A percentile compares a stretch with the other conserved stretches of the same genome.
Conservation (phyloP, 2,329 filamentous ascomycete species). For the Shiraia sp. region DNA sequence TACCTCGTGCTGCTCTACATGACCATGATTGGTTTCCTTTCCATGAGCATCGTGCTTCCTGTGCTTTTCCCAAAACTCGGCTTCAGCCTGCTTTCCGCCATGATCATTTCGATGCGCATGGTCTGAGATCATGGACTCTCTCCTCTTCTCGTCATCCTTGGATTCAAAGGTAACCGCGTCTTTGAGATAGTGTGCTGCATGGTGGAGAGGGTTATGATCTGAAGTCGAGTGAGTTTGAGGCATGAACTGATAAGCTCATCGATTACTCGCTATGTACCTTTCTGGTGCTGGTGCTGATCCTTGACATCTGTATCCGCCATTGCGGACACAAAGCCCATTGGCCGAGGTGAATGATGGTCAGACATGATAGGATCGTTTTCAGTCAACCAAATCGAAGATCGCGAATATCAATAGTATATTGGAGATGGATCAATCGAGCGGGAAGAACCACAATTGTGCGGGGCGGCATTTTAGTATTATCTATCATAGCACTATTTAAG, state of each 20-base stretch:
- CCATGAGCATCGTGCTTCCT: neutral
- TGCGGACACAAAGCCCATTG: conserved; percentile 3
- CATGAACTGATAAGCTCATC: neutral
- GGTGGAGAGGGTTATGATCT: conserved; percentile 1
- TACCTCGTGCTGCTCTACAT: no score
- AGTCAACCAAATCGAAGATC: no score
- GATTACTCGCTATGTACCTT: neutral
- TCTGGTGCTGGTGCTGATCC: conserved; percentile 1
- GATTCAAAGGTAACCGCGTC: conserved; percentile 3
- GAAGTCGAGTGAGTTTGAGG: no score
- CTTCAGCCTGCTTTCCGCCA: conserved; percentile 1
- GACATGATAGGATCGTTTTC: no score
- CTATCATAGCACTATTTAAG: neutral
- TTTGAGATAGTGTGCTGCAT: conserved; percentile 6
- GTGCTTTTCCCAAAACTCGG: conserved; percentile 4
- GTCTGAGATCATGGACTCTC: conserved; percentile 1
- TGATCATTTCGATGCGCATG: conserved; percentile 3
- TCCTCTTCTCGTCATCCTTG: neutral
- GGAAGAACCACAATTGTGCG: neutral
- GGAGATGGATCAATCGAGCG: neutral
- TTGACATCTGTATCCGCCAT: conserved; percentile 5
- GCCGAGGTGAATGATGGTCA: conserved; percentile 1
- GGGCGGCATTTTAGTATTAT: neutral
- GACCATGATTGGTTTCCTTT: neutral
- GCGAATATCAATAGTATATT: neutral